Conservation (phyloP, 2,329 filamentous ascomycete species). For the Emergomyces pasteurianus region DNA sequence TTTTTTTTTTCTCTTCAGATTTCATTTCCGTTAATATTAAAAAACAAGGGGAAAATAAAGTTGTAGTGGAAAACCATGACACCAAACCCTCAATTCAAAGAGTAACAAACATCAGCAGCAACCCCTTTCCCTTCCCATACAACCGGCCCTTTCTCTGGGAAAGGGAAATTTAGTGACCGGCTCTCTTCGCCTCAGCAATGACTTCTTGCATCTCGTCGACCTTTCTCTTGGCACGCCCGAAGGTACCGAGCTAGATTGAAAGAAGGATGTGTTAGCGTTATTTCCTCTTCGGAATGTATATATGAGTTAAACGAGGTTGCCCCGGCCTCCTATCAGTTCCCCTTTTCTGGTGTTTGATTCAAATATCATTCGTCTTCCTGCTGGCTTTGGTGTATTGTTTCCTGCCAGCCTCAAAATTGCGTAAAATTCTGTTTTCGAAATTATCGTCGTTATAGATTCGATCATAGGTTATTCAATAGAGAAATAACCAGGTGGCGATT, state of each 20-base stretch:
- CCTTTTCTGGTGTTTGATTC: background rate
- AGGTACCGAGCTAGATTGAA: constrained; percentile 70
- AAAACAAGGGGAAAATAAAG: constrained; percentile 14
- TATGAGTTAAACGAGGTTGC: background rate
- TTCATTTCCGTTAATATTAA: background rate
- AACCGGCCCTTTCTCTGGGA: background rate
- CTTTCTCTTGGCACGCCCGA: constrained; percentile 98
- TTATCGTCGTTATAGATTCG: background rate
- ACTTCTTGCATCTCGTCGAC: constrained; percentile 97
- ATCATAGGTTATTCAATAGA: background rate
- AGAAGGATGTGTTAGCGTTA: background rate
- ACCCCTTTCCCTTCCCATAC: background rate
- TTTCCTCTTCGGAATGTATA: background rate
- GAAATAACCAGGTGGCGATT: background rate
- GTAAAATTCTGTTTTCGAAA: background rate
- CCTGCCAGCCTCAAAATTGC: background rate
- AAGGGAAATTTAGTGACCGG: constrained; percentile 45
- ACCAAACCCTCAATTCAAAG: constrained; percentile 1
- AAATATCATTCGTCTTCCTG: background rate
- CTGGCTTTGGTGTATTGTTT: background rate
- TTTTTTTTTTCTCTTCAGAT: constrained; percentile 4
- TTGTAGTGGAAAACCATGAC: background rate
- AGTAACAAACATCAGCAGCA: background rate
- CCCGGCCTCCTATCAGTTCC: background rate
- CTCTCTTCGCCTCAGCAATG: constrained; percentile 87